Evolutionary conservation across 2,329 filamentous ascomycete species (phyloP), one percentile per base, ranked within the genome.

Genomic region (Colletotrichum musicola): DNA sequence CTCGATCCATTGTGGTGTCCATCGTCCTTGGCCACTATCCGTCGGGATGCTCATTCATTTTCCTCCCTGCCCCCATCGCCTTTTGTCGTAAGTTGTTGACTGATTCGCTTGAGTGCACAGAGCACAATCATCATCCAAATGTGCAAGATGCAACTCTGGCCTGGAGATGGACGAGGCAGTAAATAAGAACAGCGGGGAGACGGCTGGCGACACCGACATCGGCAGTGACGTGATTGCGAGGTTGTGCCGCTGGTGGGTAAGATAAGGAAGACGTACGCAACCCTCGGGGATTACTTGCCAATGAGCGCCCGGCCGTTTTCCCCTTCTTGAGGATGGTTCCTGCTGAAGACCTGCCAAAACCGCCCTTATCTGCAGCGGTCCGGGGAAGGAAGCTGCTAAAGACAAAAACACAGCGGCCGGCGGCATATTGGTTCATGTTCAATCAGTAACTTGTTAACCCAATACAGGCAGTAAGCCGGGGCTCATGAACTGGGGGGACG

Each of bases 201-300:
- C 38, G 59, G 47, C 35, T 44, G 51, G 30, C 57, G 38, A 59
- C 54, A 64, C 65, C 65, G 65, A 68, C 65, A 68, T 68, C 65
- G 65, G 65, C 65, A 68, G 49, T 68, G 65, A 65, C 62, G 61
- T 65, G 65, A 64, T 68, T 65, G 54, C 65, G 50, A 68, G 65
- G 65, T 68, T 54, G 47, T 59, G 65, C 40, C 62, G 35, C 47
- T 38, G 55, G 62, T 55, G 61, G 65, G 65, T 64, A 55, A 68
- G 62, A 65, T 55, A 50, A 68, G 55, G 30, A 59, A 42, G 49
- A 49, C 61, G 35, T 60, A 64, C 61, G 61, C 65, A 60, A 68
- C 18, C 27, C 55, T 51, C 61, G 61, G 61, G 61, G 18, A 64
- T 64, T 55, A 50, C 38, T 50, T 44, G 16, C 55, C 54, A 60